Conservation (phyloP, 2,329 filamentous ascomycete species). For the Penicillium frequentans region DNA sequence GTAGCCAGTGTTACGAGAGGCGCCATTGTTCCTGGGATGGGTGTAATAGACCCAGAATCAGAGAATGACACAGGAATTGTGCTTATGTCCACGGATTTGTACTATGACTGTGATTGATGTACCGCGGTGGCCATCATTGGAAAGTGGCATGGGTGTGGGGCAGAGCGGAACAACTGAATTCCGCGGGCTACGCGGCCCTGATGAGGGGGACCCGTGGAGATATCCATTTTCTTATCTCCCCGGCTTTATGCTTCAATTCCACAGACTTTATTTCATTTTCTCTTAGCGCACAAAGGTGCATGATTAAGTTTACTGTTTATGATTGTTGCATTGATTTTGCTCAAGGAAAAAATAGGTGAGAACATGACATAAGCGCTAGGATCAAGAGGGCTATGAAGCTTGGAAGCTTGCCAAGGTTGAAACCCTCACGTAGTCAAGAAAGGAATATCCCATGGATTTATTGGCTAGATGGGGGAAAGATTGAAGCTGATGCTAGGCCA, state of each 20-base stretch:
- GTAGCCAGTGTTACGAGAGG: slow-evolving; percentile 3
- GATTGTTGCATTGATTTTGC: too few relatives aligned
- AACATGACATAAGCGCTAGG: too few relatives aligned
- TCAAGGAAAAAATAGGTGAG: too few relatives aligned
- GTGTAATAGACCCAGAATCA: background rate
- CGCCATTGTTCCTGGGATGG: background rate
- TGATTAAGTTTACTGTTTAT: too few relatives aligned
- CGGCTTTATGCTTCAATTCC: background rate
- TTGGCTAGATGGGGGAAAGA: too few relatives aligned
- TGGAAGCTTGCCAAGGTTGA: too few relatives aligned
- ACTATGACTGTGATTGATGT: background rate
- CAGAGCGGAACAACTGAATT: background rate
- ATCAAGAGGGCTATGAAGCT: too few relatives aligned
- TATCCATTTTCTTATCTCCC: too few relatives aligned
- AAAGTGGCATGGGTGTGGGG: slow-evolving; percentile 3
- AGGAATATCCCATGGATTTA: too few relatives aligned
- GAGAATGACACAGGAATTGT: background rate
- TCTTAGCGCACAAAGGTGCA: too few relatives aligned
- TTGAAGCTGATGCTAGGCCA: too few relatives aligned
- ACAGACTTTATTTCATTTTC: background rate
- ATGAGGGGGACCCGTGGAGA: background rate
- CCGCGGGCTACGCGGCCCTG: background rate
- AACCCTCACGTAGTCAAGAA: too few relatives aligned
- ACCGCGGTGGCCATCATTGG: background rate
- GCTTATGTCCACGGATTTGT: background rate